Evolutionary conservation across 2,329 filamentous ascomycete species (phyloP).

Genomic region (Aspergillus chevalieri): DNA sequence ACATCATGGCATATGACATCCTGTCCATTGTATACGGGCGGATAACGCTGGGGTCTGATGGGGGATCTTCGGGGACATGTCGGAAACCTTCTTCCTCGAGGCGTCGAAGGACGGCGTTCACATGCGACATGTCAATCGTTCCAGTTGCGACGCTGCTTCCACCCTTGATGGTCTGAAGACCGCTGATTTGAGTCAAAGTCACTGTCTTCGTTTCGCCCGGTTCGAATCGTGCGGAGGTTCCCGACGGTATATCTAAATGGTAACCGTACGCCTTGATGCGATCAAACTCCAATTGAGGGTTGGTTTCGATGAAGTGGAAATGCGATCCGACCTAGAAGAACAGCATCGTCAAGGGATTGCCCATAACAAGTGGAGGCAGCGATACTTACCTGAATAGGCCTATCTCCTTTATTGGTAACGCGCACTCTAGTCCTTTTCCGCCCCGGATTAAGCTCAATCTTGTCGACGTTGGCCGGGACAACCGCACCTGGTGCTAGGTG

Average conservation of each 20-base stretch:
- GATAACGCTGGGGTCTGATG: conserved; percentile 47
- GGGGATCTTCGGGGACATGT: conserved; percentile 58
- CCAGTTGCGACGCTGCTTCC: conserved; percentile 73
- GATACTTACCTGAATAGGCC: conserved; percentile 66
- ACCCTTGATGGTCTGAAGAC: conserved; percentile 67
- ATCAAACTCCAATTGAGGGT: conserved; percentile 78
- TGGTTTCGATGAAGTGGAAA: conserved; percentile 87
- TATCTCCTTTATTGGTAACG: conserved; percentile 75
- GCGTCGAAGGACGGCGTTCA: conserved; percentile 57
- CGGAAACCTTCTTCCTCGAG: conserved; percentile 67
- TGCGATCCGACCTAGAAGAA: conserved; percentile 63
- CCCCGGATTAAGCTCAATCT: conserved; percentile 63
- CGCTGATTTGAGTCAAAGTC: conserved; percentile 75
- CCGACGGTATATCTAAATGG: conserved; percentile 76
- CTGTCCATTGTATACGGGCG: conserved; percentile 63
- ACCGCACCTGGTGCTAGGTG: conserved; percentile 68
- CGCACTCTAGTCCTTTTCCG: conserved; percentile 62
- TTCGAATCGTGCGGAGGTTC: conserved; percentile 83
- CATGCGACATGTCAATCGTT: conserved; percentile 55
- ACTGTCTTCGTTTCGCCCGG: conserved; percentile 84
- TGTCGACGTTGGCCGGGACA: conserved; percentile 58
- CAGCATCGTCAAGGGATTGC: neutral
- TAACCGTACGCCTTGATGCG: conserved; percentile 71
- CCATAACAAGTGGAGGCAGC: neutral
- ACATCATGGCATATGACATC: conserved; percentile 72